These are phyloP conservation scores for Spathaspora boniae DNA, from an alignment of 805 yeast genomes.

Conservation along the genomic window DNA sequence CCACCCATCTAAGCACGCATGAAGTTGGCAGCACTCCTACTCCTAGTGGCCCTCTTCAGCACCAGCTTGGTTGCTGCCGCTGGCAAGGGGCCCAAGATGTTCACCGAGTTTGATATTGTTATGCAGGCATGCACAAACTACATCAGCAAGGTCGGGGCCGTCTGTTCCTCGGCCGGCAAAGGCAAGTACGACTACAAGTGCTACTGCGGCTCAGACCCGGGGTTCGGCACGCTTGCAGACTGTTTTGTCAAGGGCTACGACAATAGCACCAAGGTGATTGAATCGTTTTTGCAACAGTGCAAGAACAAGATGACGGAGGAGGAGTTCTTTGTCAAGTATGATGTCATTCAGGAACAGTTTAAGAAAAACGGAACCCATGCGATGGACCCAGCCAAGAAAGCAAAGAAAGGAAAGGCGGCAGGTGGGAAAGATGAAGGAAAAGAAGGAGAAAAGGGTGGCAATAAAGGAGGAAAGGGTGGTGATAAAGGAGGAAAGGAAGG, in stretches of 20 bases:
- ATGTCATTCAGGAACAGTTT: conserved; percentile 9
- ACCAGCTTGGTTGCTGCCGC: conserved; percentile 3
- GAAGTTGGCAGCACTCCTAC: neutral
- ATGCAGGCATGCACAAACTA: conserved; percentile 12
- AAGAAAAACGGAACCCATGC: conserved; percentile 5
- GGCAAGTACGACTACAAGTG: conserved; percentile 9
- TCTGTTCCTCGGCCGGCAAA: conserved; percentile 13
- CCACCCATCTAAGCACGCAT: too few species aligned
- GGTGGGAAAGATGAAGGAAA: conserved; percentile 4
- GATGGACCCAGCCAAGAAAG: too few species aligned
- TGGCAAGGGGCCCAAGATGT: conserved; percentile 8
- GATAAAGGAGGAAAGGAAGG: too few species aligned
- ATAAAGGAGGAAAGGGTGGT: conserved; percentile 4
- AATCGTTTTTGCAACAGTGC: conserved; percentile 14
- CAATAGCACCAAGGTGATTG: conserved; percentile 13
- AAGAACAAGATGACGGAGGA: conserved; percentile 12
- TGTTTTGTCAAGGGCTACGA: conserved; percentile 20
- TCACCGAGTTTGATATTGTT: conserved; percentile 11
- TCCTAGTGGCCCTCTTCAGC: too few species aligned
- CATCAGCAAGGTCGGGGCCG: conserved; percentile 11
- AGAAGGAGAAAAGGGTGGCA: conserved; percentile 4
- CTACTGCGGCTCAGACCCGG: conserved; percentile 14
- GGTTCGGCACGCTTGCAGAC: conserved; percentile 19
- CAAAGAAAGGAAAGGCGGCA: conserved; percentile 1
- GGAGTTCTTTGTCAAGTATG: conserved; percentile 13